phyloP scores from a whole-genome alignment of 2,329 filamentous ascomycete genomes.

The Huntiella decipiens region DNA sequence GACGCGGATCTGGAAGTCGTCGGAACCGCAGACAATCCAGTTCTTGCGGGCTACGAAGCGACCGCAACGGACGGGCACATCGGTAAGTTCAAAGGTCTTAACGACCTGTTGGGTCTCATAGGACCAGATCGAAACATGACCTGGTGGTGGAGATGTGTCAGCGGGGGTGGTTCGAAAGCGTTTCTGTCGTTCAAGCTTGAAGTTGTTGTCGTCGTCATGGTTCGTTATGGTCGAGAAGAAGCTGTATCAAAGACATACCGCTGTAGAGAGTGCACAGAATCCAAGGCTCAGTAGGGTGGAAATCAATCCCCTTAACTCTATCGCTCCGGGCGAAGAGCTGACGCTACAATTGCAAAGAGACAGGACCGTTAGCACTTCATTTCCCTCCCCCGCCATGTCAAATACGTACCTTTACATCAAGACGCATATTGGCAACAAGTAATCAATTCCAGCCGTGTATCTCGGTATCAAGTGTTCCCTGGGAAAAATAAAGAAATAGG shows the following conservation, averaged over 20 bases:
- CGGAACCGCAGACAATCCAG: constrained; percentile 93
- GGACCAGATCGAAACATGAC: constrained; percentile 98
- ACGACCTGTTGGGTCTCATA: constrained; percentile 93
- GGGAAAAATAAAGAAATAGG: too few species aligned
- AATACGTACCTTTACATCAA: constrained; percentile 13
- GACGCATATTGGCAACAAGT: constrained; percentile 12
- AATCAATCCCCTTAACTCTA: constrained; percentile 94
- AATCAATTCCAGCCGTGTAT: too few species aligned
- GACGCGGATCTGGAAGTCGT: constrained; percentile 72
- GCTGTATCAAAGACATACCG: constrained; percentile 33
- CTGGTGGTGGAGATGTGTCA: constrained; percentile 23
- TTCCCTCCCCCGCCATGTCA: not conserved
- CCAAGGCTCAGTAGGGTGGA: constrained; percentile 94
- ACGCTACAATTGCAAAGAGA: constrained; percentile 17
- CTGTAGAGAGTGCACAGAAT: constrained; percentile 91
- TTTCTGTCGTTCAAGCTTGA: not conserved
- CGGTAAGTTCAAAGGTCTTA: constrained; percentile 96
- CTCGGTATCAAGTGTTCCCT: too few species aligned
- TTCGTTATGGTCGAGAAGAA: not conserved
- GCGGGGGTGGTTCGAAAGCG: not conserved
- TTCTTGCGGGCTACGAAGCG: constrained; percentile 96
- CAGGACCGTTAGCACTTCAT: not conserved
- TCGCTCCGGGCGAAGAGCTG: constrained; percentile 58
- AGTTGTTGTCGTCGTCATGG: not conserved
- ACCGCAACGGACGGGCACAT: constrained; percentile 91